These are phyloP conservation scores for Gynostemma pentaphyllum DNA, from an alignment of 306 rosid genomes.

Conservation along the genomic window DNA sequence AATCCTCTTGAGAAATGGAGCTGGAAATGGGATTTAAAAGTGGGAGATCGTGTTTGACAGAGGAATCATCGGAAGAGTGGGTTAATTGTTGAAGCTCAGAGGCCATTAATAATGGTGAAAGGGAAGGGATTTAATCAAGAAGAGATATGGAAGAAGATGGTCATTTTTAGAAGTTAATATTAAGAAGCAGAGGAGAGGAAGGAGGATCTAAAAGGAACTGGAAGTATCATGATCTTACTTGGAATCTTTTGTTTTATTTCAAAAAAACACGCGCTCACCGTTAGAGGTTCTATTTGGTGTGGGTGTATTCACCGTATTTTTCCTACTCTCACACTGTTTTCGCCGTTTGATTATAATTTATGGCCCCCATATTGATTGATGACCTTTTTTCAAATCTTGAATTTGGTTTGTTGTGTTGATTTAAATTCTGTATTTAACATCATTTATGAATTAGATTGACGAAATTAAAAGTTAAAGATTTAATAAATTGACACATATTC, in stretches of 20 bases:
- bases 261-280: neutral
- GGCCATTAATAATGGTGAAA: slow-evolving; percentile 27
- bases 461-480: too few relatives aligned
- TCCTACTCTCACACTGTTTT: neutral
- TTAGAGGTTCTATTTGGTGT: neutral
- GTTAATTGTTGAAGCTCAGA: slow-evolving; percentile 62
- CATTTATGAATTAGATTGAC: too few relatives aligned
- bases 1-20: slow-evolving; percentile 16
- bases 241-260: neutral
- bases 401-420: too few relatives aligned
- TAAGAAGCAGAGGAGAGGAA: too few relatives aligned
- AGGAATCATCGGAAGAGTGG: slow-evolving; percentile 12
- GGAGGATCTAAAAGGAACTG: too few relatives aligned
- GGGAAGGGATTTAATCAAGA: too few relatives aligned
- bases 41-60: slow-evolving; percentile 40
- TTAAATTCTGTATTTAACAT: too few relatives aligned
- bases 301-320: neutral
- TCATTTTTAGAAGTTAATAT: too few relatives aligned
- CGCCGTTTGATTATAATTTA: neutral
- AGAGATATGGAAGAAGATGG: too few relatives aligned
- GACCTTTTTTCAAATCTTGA: neutral
- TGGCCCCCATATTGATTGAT: neutral
- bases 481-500: too few relatives aligned
- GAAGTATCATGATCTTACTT: neutral
- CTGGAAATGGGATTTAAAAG: slow-evolving; percentile 50